Evolutionary conservation across 1,139 yeast species (phyloP), one percentile per base, ranked within the genome.

Genomic region (Yamadazyma diddensiae): DNA sequence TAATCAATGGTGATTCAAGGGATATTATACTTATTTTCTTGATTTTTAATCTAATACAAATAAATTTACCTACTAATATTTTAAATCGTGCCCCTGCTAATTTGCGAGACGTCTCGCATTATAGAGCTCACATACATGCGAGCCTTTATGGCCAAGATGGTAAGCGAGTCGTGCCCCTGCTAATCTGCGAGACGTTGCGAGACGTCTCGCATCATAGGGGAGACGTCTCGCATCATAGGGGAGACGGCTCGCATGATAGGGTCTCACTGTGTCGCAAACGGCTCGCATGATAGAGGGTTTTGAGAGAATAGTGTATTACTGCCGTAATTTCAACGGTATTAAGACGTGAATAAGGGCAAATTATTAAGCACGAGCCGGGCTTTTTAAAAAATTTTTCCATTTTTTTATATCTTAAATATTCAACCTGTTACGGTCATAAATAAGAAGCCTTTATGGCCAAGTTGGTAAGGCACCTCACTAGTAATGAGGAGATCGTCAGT

Each of bases 401-500:
- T 18, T 18, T 9, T 18, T 6, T 18, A 9, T 18, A 18, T 18
- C 9, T 18, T 6, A 18, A 9, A 6, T 9, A 18, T 18, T 18
- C 20, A 9, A 18, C 20, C 6, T 6, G 20, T 18, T 18, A 6
- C 9, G 20, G 6, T 18, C 23, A 21, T n/a, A n/a, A 21, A 7
- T n/a, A 21, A 21, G 11, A 16, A 25, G 62, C 62, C 62, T 55
- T 53, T 73, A 74, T 77, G 82, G 82, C 86, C 86, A 79, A 80
- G 86, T 78, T 79, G 86, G 86, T 79, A 79, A 21, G 23, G 23
- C 20, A 18, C 20, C 79, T 78, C 86, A 80, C 87, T 80, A 80
- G 86, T 80, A 80, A 80, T 80, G 86, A 78, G 79, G 83, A 80
- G 87, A 80, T 80, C 87, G 79, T 77, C 84, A 79, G 86, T 79